Base-by-base conservation (phyloP, 2,329 filamentous ascomycete species). In the Septoria petroselini region DNA sequence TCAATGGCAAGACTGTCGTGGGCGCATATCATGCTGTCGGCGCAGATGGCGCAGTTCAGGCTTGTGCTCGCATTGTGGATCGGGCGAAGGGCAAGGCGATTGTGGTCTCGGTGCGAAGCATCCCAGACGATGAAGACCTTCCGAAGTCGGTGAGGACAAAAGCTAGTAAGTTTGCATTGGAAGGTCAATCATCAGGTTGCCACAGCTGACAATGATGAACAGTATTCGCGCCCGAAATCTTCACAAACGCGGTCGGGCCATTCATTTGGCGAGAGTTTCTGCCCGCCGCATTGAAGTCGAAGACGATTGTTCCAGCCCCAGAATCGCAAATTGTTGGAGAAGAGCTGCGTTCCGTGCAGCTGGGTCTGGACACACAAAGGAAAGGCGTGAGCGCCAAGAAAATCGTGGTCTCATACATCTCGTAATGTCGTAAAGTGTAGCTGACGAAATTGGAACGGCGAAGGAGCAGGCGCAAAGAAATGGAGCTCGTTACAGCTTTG, bases 301-400 rank as follows among this genome's bases (percentile, higher is more conserved):
- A 68, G 1, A 55, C 41, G 7, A 64, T 65, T 15, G 51, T 61
- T 9, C 62, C 62, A 18, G 56, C 57, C 14, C 71, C 71, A 7
- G 62, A 66, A 34, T 59, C 69, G 1, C 34, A 65, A 34, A 61
- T 72, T 15, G 62, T 72, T 4, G 68, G 68, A 1, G 61, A 68
- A 41, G 68, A 70, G 9, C 46, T 73, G 23, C 63, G 67, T 31
- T 61, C 54, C 12, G 60, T 73, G 19, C 66, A 71, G 38, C 61
- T 62, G 7, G 71, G 63, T 7, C 48, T 72, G 8, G 65, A 70
- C 48, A 66, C 58, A 54, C 62, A 64, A 47, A 69, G 65, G 57
- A 61, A 59, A 38, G 71, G 71, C 18, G 70, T 73, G 7, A 68
- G 63, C 51, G 71, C 68, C 7, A 61, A 58, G 52, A 73, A 73